Evolutionary conservation across 2,329 filamentous ascomycete genomes (phyloP).

Genomic region (Arthrinium phaeospermum): DNA sequence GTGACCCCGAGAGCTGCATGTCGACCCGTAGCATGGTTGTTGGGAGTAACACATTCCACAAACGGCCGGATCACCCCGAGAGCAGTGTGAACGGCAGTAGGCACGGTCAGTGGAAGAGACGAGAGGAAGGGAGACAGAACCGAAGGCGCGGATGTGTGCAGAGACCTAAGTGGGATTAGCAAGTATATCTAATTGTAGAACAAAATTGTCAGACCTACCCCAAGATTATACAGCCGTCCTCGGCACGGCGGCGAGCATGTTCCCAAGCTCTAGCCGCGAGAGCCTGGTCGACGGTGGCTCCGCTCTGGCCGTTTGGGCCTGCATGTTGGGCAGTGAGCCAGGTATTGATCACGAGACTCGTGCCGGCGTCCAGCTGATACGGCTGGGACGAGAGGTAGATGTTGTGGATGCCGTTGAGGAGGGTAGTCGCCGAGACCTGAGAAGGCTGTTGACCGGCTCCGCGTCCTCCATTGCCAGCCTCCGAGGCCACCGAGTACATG

Average conservation of each 20-base stretch:
- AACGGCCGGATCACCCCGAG: constrained; percentile 86
- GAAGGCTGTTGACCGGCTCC: constrained; percentile 70
- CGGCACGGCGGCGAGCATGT: constrained; percentile 89
- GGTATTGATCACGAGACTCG: constrained; percentile 92
- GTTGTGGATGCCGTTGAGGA: constrained; percentile 90
- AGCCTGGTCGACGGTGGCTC: constrained; percentile 80
- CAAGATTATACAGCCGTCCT: constrained; percentile 91
- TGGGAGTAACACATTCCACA: constrained; percentile 83
- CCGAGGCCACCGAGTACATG: constrained; percentile 71
- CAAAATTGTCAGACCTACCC: constrained; percentile 65
- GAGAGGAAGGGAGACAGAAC: constrained; percentile 81
- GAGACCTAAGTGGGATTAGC: constrained; percentile 63
- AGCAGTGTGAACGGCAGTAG: constrained; percentile 76
- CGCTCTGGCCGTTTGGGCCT: constrained; percentile 70
- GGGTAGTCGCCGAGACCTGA: constrained; percentile 89
- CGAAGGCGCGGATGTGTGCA: constrained; percentile 88
- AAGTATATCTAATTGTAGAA: constrained; percentile 21
- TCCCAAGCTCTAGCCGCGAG: constrained; percentile 90
- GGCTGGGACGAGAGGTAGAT: constrained; percentile 82
- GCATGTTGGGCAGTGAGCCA: constrained; percentile 83
- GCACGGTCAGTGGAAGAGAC: constrained; percentile 79
- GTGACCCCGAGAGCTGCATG: constrained; percentile 82
- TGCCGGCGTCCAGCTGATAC: constrained; percentile 87
- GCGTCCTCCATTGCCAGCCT: constrained; percentile 63
- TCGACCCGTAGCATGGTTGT: constrained; percentile 83